Evolutionary conservation across 768 basidiomycete genomes (phyloP).

Genomic region (Phanerodontia chrysosporium): DNA sequence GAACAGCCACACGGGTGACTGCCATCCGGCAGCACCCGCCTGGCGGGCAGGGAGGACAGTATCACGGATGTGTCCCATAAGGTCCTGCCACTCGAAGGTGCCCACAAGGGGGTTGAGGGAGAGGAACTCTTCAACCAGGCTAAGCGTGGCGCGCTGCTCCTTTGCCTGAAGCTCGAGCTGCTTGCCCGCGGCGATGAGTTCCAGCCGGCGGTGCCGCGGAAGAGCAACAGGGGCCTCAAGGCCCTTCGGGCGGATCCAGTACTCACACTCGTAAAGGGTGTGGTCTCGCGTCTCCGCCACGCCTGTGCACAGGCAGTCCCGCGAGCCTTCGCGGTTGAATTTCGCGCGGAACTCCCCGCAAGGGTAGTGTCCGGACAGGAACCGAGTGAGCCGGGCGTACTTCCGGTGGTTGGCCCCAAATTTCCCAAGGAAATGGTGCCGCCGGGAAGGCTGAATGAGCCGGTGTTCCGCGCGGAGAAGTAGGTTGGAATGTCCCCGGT

Average conservation of each 20-base stretch:
- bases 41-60: no score
- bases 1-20: no score
- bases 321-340: not conserved
- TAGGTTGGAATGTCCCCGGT: not conserved
- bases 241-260: not conserved
- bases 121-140: not conserved
- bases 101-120: not conserved
- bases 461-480: no score
- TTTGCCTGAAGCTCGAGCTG: not conserved
- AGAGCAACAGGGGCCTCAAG: not conserved
- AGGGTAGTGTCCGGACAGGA: not conserved
- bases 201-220: no score
- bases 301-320: not conserved
- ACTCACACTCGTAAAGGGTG: not conserved
- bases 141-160: not conserved
- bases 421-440: not conserved
- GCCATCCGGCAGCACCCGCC: no score
- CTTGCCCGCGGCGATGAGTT: not conserved
- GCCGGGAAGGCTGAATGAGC: not conserved
- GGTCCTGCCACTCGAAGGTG: conserved; percentile 1
- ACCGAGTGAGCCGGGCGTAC: not conserved
- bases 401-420: not conserved
- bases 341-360: not conserved
- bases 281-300: not conserved
- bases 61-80: not conserved